Evolutionary conservation across 1,284 basidiomycete genomes (phyloP).

Genomic region (Thelephora terrestris): DNA sequence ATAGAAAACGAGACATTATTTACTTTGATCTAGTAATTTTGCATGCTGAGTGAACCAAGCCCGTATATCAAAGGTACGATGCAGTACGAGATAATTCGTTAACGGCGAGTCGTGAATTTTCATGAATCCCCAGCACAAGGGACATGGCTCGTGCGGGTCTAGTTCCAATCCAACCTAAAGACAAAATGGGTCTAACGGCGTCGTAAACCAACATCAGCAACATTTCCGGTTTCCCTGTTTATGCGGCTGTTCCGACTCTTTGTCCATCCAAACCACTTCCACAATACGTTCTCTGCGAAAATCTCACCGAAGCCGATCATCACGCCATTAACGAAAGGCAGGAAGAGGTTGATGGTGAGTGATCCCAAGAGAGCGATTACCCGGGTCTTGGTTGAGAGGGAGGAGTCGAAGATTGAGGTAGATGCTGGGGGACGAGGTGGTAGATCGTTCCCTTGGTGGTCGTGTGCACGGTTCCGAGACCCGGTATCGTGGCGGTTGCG

Average conservation of each 20-base stretch:
- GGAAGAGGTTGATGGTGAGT: slow-evolving; percentile 82
- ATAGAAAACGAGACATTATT: no score
- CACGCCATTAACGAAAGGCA: slow-evolving; percentile 95
- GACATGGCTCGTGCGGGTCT: no score
- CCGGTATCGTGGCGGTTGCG: slow-evolving; percentile 16
- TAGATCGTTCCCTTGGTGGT: not conserved
- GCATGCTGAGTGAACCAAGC: no score
- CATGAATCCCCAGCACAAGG: no score
- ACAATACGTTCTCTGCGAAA: slow-evolving; percentile 82
- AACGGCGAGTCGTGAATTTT: no score
- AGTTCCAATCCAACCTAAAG: no score
- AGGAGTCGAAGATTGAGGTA: slow-evolving; percentile 67
- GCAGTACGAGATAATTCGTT: no score
- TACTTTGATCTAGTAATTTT: no score
- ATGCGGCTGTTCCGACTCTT: not conserved
- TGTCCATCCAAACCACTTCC: slow-evolving; percentile 49
- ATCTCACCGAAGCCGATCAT: slow-evolving; percentile 99
- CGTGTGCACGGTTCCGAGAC: slow-evolving; percentile 2
- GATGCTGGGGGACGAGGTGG: slow-evolving; percentile 43
- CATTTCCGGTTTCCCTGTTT: no score
- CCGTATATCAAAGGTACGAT: no score
- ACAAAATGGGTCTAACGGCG: no score
- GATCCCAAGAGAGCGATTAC: slow-evolving; percentile 70
- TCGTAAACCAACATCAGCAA: no score
- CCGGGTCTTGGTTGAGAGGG: slow-evolving; percentile 54